phyloP scores from a whole-genome alignment of 2,329 filamentous ascomycete genomes.

The Podosphaera aphanis region DNA sequence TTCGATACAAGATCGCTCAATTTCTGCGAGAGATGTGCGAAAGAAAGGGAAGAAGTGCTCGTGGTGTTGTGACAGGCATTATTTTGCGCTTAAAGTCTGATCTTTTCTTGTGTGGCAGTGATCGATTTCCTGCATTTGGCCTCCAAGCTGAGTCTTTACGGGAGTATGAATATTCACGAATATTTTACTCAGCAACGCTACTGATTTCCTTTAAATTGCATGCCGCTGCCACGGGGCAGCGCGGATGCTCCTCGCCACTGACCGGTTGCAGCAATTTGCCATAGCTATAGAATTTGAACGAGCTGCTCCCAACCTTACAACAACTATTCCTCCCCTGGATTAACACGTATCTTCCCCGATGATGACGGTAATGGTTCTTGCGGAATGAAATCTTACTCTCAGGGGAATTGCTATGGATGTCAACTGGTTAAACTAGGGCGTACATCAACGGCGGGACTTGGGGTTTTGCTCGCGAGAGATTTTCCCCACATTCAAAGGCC shows the following conservation, averaged over 20 bases:
- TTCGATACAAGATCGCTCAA: no score
- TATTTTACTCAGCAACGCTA: no score
- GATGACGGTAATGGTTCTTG: no score
- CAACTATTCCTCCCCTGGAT: not conserved
- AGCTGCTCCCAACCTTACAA: not conserved
- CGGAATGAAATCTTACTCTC: not conserved
- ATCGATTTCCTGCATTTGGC: no score
- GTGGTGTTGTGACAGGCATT: no score
- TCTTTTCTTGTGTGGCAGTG: no score
- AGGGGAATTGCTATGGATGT: not conserved
- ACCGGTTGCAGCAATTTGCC: not conserved
- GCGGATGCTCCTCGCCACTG: not conserved
- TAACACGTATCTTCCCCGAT: not conserved
- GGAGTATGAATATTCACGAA: no score
- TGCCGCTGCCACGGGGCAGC: not conserved
- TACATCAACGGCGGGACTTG: not conserved
- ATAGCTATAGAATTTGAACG: not conserved
- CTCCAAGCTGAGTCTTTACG: no score
- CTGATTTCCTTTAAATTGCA: no score
- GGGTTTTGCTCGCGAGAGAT: not conserved
- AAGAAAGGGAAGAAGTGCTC: no score
- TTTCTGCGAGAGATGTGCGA: no score
- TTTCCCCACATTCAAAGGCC: not conserved
- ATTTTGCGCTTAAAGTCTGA: no score
- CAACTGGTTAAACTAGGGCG: not conserved